A percentile compares a stretch with the other conserved stretches of the same genome.
These are phyloP conservation scores for Mycena sp. DNA, from an alignment of 1,284 basidiomycete genomes.

Conservation along the genomic window DNA sequence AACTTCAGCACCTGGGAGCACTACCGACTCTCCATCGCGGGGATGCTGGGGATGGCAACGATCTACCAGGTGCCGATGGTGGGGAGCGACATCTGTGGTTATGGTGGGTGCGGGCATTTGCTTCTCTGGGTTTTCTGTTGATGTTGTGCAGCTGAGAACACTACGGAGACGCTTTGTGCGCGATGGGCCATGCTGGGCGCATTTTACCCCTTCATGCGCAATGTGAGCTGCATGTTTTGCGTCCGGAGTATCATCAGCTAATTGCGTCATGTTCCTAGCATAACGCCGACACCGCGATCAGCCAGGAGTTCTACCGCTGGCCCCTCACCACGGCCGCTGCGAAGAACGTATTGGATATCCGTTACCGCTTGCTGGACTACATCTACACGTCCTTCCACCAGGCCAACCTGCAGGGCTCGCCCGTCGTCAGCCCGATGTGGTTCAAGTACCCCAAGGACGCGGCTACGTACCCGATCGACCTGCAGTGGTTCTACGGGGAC, in stretches of 20 bases:
- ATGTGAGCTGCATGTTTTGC: constrained; percentile 51
- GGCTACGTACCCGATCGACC: constrained; percentile 66
- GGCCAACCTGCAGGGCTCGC: not conserved
- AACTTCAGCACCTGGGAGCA: constrained; percentile 67
- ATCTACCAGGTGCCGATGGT: constrained; percentile 77
- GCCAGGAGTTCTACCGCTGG: constrained; percentile 79
- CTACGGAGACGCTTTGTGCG: constrained; percentile 71
- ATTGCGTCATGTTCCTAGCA: constrained; percentile 2
- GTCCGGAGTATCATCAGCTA: not conserved
- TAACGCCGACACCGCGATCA: constrained; percentile 52
- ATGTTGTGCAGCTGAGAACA: constrained; percentile 53
- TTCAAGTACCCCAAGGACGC: constrained; percentile 45
- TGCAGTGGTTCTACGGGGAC: constrained; percentile 75
- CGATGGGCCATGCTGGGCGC: constrained; percentile 76
- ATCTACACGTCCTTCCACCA: constrained; percentile 60
- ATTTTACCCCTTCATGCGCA: constrained; percentile 78
- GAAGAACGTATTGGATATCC: constrained; percentile 66
- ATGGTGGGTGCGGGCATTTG: constrained; percentile 64
- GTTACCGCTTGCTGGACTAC: constrained; percentile 78
- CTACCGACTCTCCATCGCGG: constrained; percentile 67
- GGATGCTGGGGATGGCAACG: constrained; percentile 68
- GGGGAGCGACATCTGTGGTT: constrained; percentile 75
- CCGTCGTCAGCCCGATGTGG: constrained; percentile 13
- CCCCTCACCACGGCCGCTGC: constrained; percentile 65
- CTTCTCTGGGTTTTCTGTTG: not conserved